These are phyloP conservation scores for Acacia pycnantha DNA, from an alignment of 331 rosid species.

Conservation along the genomic window DNA sequence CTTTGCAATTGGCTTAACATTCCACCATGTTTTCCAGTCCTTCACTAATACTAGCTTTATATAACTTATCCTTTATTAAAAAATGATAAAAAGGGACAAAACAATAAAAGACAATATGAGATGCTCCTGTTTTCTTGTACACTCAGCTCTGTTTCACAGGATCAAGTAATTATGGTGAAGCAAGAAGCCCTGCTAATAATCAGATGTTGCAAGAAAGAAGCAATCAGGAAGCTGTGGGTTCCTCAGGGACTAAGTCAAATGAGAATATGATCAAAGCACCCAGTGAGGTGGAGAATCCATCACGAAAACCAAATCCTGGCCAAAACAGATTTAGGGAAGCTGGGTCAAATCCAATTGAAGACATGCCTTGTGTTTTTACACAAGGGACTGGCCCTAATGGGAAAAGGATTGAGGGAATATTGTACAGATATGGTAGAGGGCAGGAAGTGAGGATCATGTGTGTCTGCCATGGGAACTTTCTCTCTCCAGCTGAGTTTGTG, in stretches of 20 bases:
- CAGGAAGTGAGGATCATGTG: constrained; percentile 96
- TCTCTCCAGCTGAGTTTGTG: constrained; percentile 94
- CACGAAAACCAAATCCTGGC: constrained; percentile 37
- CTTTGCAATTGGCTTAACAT: no score
- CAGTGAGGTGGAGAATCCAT: constrained; percentile 42
- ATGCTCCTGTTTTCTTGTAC: constrained; percentile 14
- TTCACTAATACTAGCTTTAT: background rate
- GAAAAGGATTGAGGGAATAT: constrained; percentile 78
- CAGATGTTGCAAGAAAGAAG: constrained; percentile 48
- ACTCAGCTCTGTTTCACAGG: constrained; percentile 49
- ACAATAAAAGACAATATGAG: background rate
- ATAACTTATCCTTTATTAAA: background rate
- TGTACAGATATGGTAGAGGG: constrained; percentile 87
- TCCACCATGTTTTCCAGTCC: no score
- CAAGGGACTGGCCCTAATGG: constrained; percentile 87
- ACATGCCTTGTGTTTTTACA: constrained; percentile 95
- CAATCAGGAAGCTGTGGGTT: constrained; percentile 42
- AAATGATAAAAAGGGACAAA: constrained; percentile 1
- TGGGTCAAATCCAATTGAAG: constrained; percentile 70
- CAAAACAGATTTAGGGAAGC: constrained; percentile 47
- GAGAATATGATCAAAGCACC: constrained; percentile 41
- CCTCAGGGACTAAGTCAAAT: constrained; percentile 42
- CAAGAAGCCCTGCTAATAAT: constrained; percentile 50
- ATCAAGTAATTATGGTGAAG: constrained; percentile 61
- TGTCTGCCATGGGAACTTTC: constrained; percentile 89